These are phyloP conservation scores for Darksidea phi DNA, from an alignment of 495 filamentous ascomycete genomes.

Conservation along the genomic window DNA sequence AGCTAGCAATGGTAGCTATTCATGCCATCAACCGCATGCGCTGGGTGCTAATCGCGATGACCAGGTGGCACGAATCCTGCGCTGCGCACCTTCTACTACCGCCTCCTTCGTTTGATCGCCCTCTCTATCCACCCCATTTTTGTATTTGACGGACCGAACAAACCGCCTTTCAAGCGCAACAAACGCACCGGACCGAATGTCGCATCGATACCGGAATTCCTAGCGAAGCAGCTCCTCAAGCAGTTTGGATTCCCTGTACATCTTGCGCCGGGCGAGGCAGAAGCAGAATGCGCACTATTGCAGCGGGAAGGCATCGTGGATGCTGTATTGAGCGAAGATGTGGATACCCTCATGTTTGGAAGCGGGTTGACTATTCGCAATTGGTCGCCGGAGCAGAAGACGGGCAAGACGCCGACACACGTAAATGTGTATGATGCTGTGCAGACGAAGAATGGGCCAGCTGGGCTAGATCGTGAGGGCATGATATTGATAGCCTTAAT, in stretches of 20 bases:
- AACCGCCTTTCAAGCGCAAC: constrained; percentile 88
- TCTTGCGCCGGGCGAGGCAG: constrained; percentile 90
- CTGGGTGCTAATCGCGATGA: constrained; percentile 10
- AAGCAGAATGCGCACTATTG: constrained; percentile 90
- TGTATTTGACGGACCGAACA: constrained; percentile 90
- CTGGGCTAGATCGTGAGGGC: constrained; percentile 71
- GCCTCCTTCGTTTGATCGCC: constrained; percentile 77
- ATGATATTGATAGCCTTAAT: constrained; percentile 96
- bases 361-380: constrained; percentile 73
- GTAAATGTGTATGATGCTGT: constrained; percentile 72
- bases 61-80: constrained; percentile 84
- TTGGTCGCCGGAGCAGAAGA: constrained; percentile 71
- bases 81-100: constrained; percentile 87
- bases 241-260: constrained; percentile 83
- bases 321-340: constrained; percentile 94
- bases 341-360: constrained; percentile 98
- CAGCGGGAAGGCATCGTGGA: constrained; percentile 86
- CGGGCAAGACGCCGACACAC: constrained; percentile 72
- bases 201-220: constrained; percentile 49
- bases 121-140: constrained; percentile 85
- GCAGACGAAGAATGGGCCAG: constrained; percentile 50
- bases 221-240: constrained; percentile 71
- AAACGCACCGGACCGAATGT: constrained; percentile 54
- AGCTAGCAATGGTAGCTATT: constrained; percentile 61
- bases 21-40: background rate